Conservation (phyloP, 106 monocot species). For the Allium sativum region DNA sequence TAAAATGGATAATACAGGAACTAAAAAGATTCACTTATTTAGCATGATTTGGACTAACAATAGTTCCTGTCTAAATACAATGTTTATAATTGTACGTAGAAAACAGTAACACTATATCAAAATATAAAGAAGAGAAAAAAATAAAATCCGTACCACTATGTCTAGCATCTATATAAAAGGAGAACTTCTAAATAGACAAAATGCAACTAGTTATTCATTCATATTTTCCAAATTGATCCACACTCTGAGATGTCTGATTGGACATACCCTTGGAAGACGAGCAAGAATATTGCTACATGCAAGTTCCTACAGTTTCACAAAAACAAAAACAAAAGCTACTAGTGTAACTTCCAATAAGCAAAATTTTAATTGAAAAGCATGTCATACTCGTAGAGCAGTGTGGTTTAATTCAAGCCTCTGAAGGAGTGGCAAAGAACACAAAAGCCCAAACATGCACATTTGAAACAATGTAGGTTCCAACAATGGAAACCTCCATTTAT, state of each 20-base stretch:
- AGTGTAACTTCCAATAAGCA: no score
- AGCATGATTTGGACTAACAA: no score
- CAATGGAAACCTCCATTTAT: background rate
- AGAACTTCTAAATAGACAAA: slow-evolving; percentile 1
- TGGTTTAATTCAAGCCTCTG: background rate
- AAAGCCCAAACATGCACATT: background rate
- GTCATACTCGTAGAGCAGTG: background rate
- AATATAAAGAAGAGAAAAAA: no score
- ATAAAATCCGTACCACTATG: background rate
- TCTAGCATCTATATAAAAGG: background rate
- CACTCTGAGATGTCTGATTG: background rate
- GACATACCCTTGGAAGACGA: background rate
- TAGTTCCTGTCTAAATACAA: no score
- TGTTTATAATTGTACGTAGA: no score
- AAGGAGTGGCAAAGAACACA: background rate
- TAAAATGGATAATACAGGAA: no score
- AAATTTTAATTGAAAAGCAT: no score
- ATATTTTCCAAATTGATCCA: background rate
- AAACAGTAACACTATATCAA: no score
- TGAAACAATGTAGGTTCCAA: background rate
- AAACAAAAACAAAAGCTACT: no score
- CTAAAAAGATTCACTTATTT: no score
- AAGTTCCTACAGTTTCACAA: background rate
- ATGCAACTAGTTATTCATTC: background rate
- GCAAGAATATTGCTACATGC: background rate